These are phyloP conservation scores for Viridothelium virens DNA, from an alignment of 495 filamentous ascomycete genomes.

Conservation along the genomic window DNA sequence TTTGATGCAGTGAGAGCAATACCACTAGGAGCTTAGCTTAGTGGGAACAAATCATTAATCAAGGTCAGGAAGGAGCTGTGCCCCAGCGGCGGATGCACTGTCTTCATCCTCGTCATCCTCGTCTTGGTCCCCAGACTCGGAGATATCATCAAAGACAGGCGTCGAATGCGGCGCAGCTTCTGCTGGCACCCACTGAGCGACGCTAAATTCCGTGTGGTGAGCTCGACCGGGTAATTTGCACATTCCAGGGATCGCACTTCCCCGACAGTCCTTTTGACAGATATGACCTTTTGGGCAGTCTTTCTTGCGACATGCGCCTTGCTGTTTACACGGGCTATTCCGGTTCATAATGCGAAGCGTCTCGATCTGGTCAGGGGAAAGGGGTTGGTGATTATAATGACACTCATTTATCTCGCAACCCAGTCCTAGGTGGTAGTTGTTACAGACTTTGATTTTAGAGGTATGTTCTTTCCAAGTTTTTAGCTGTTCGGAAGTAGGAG, in stretches of 20 bases:
- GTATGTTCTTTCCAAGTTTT: constrained; percentile 22
- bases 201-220: constrained; percentile 15
- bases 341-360: constrained; percentile 23
- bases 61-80: not conserved
- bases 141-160: not conserved
- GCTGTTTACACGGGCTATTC: constrained; percentile 22
- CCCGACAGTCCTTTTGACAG: constrained; percentile 26
- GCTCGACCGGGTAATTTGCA: constrained; percentile 17
- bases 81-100: not conserved
- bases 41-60: too few relatives aligned
- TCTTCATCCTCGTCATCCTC: constrained; percentile 3
- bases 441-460: constrained; percentile 27
- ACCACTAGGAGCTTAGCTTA: too few relatives aligned
- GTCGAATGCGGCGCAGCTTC: not conserved
- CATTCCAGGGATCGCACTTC: constrained; percentile 17
- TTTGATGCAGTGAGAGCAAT: too few relatives aligned
- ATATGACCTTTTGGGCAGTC: constrained; percentile 27
- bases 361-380: constrained; percentile 16
- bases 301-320: constrained; percentile 22
- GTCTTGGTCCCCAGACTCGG: not conserved
- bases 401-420: constrained; percentile 23
- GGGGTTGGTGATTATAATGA: constrained; percentile 24
- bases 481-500: constrained; percentile 18
- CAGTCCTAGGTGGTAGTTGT: constrained; percentile 24
- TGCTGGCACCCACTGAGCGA: constrained; percentile 13